phyloP scores from a whole-genome alignment of 2,329 filamentous ascomycete genomes.

The Mycogone perniciosa region DNA sequence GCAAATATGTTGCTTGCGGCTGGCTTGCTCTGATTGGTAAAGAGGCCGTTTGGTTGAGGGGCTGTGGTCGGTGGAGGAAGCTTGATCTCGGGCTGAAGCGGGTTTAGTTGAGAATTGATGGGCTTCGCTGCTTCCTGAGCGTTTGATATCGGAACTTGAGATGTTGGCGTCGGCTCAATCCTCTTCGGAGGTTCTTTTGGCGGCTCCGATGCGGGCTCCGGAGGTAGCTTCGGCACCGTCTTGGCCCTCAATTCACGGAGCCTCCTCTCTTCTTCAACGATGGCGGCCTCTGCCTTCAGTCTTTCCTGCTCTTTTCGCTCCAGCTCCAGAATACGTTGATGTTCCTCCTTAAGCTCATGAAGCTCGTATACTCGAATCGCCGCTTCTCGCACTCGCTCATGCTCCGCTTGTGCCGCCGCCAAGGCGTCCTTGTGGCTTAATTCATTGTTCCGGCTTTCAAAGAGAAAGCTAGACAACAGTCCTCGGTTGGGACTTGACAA shows the following conservation, averaged over 20 bases:
- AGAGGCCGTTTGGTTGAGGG: slow-evolving; percentile 17
- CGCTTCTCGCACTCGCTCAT: slow-evolving; percentile 54
- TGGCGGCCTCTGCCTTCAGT: slow-evolving; percentile 36
- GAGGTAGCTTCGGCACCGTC: slow-evolving; percentile 38
- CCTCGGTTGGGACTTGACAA: slow-evolving; percentile 37
- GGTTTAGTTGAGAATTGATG: slow-evolving; percentile 7
- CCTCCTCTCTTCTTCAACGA: slow-evolving; percentile 42
- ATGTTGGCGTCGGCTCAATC: slow-evolving; percentile 12
- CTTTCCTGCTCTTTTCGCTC: slow-evolving; percentile 43
- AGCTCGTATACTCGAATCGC: slow-evolving; percentile 44
- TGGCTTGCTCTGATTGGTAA: slow-evolving; percentile 19
- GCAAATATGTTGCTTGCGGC: slow-evolving; percentile 18
- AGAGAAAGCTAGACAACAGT: slow-evolving; percentile 55
- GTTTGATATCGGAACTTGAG: background rate
- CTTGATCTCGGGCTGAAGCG: slow-evolving; percentile 5
- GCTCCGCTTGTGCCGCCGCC: slow-evolving; percentile 57
- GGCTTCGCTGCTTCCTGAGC: slow-evolving; percentile 16
- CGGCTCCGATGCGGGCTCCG: slow-evolving; percentile 27
- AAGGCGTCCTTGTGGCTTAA: slow-evolving; percentile 60
- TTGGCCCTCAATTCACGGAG: slow-evolving; percentile 42
- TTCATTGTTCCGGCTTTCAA: slow-evolving; percentile 55
- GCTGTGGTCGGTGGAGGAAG: slow-evolving; percentile 8
- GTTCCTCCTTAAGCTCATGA: slow-evolving; percentile 40
- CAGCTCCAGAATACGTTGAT: slow-evolving; percentile 36
- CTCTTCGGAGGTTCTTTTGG: slow-evolving; percentile 13